These are phyloP conservation scores for Fraxinus sp. DNA, from an alignment of 305 asterid species.

Conservation along the genomic window DNA sequence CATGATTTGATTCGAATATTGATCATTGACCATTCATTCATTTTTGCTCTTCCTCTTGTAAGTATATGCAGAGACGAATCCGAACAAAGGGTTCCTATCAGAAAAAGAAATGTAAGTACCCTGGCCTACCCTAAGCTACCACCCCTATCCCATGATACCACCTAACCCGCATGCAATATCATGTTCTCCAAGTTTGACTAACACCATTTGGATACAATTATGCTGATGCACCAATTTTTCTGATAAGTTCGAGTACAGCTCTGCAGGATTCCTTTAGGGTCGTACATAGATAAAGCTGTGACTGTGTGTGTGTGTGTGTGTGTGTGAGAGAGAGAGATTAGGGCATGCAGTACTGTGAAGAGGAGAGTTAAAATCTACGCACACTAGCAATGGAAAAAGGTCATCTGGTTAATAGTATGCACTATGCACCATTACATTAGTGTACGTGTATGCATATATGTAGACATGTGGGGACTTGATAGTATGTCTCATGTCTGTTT, in stretches of 20 bases:
- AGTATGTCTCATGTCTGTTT: not conserved
- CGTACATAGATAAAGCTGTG: not conserved
- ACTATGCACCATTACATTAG: not conserved
- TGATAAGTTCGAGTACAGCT: slow-evolving; percentile 2
- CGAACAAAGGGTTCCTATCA: not conserved
- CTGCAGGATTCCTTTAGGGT: slow-evolving; percentile 7
- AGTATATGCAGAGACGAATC: slow-evolving; percentile 1
- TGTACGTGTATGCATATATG: not conserved
- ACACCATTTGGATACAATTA: not conserved
- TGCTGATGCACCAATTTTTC: not conserved
- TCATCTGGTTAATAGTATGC: not conserved
- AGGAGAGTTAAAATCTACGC: not conserved
- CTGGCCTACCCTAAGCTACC: not conserved
- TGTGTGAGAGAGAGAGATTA: not conserved
- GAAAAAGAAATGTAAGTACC: not conserved
- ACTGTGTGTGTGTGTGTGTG: not conserved
- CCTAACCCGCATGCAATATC: not conserved
- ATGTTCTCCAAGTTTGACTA: not conserved
- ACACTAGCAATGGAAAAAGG: not conserved
- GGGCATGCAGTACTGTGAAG: not conserved
- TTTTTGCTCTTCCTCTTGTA: not conserved
- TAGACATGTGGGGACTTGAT: not conserved
- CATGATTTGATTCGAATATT: not conserved
- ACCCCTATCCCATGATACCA: not conserved
- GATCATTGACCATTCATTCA: slow-evolving; percentile 12